These are phyloP conservation scores for Piloderma croceum DNA, from an alignment of 768 basidiomycete genomes.

Conservation along the genomic window DNA sequence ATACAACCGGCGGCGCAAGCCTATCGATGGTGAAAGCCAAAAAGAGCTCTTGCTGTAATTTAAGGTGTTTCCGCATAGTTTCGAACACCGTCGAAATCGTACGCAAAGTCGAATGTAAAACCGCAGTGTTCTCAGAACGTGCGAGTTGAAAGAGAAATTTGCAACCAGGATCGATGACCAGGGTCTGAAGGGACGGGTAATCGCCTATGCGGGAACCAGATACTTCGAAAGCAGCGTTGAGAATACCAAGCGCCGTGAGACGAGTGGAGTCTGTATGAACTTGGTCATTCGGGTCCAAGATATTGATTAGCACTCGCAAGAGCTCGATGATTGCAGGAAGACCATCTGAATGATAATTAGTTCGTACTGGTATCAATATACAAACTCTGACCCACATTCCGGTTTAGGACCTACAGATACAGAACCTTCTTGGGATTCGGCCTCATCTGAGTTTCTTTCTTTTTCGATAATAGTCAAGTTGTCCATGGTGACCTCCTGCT, in stretches of 20 bases:
- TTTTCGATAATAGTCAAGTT: no score
- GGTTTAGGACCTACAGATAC: no score
- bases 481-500: no score
- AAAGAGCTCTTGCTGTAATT: slow-evolving; percentile 93
- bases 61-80: slow-evolving; percentile 79
- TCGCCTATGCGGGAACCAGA: slow-evolving; percentile 69
- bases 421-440: no score
- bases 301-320: slow-evolving; percentile 88
- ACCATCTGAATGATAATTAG: slow-evolving; percentile 56
- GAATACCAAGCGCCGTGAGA: slow-evolving; percentile 77
- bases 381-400: slow-evolving; percentile 35
- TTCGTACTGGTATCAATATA: no score
- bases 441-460: no score
- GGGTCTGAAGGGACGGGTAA: slow-evolving; percentile 70
- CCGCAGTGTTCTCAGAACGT: slow-evolving; percentile 76
- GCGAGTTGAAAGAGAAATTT: slow-evolving; percentile 97
- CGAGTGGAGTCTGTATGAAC: slow-evolving; percentile 96
- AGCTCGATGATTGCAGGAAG: slow-evolving; percentile 91
- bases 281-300: slow-evolving; percentile 90
- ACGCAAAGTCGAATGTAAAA: slow-evolving; percentile 77
- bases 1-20: slow-evolving; percentile 52
- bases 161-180: slow-evolving; percentile 86
- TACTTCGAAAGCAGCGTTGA: slow-evolving; percentile 84
- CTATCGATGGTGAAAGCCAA: slow-evolving; percentile 92
- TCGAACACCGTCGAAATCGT: slow-evolving; percentile 85